Conservation (phyloP, 495 filamentous ascomycete genomes). For the Pyrenopolyporus hunteri region DNA sequence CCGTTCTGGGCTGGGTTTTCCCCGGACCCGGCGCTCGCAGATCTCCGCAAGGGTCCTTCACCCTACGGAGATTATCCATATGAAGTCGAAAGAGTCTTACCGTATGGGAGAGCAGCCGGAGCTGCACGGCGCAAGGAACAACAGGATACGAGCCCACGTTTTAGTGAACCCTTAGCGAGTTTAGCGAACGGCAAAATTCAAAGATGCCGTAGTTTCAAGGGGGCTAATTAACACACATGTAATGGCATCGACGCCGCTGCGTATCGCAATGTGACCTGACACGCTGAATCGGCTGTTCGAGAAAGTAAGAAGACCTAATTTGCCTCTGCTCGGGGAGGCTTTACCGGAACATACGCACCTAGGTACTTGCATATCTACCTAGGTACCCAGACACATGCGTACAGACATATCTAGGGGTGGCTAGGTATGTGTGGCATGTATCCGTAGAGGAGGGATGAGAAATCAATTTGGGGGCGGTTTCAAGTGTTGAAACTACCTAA, state of each 20-base stretch:
- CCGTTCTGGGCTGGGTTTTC: conserved; percentile 31
- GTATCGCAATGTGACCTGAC: conserved; percentile 7
- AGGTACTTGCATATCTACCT: background rate
- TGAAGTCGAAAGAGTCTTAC: background rate
- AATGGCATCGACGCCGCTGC: conserved; percentile 7
- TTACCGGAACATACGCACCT: background rate
- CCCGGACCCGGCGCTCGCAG: conserved; percentile 30
- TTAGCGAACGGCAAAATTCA: conserved; percentile 34
- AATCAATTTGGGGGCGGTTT: conserved; percentile 37
- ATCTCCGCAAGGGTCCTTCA: conserved; percentile 35
- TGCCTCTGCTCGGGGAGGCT: background rate
- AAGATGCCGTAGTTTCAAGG: conserved; percentile 19
- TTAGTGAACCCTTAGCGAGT: conserved; percentile 9
- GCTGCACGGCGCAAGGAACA: conserved; percentile 11
- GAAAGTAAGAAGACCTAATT: conserved; percentile 1
- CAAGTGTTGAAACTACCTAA: conserved; percentile 18
- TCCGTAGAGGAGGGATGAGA: conserved; percentile 7
- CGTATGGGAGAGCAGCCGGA: conserved; percentile 12
- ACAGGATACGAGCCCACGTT: conserved; percentile 9
- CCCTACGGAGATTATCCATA: conserved; percentile 39
- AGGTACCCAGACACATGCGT: too few species aligned
- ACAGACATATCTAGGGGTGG: background rate
- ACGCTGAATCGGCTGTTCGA: conserved; percentile 16
- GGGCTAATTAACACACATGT: conserved; percentile 18
- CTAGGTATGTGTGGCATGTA: background rate